Evolutionary conservation across 495 filamentous ascomycete species (phyloP), one percentile per base, ranked within the genome.

Genomic region (Venustampulla echinocandica): DNA sequence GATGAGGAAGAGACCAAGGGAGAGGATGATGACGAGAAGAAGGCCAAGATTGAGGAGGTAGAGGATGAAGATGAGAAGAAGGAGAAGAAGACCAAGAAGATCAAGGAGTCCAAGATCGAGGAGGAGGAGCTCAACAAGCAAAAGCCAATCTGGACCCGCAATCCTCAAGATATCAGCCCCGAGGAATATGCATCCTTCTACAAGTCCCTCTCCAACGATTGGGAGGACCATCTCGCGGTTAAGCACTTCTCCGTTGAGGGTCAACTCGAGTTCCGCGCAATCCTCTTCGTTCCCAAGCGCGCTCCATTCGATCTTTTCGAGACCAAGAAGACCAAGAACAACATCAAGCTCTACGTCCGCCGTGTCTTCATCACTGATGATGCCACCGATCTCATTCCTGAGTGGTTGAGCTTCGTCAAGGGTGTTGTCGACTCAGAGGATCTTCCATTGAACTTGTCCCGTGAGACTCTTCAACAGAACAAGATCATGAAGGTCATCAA

Each of bases 401-500:
- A 98, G 77, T 98, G 92, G 92, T 84, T 98, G 63, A 79, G 87
- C 74, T 98, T 98, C 74, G 69, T 98, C 79, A 97, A 97, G 85
- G 92, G 92, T 77, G 92, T 98, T 60, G 93, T 98, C 63, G 92
- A 98, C 73, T 98, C 92, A 53, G 92, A 98, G 78, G 92, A 98
- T 71, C 84, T 98, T 27, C 92, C 92, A 50, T 81, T 98, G 61
- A 98, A 98, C 79, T 70, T 98, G 71, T 97, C 93, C 67, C 93
- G 92, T 82, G 92, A 98, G 81, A 97, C 93, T 48, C 87, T 98
- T 39, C 92, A 98, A 74, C 93, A 97, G 77, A 97, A 97, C 84
- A 97, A 97, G 87, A 98, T 98, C 77, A 95, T 98, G 92, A 98
- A 98, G 82, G 92, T 98, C 63, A 98, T 98, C 81, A 90, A 87